Evolutionary conservation across 2,329 filamentous ascomycete species (phyloP).

Genomic region (Blastomyces parvus): DNA sequence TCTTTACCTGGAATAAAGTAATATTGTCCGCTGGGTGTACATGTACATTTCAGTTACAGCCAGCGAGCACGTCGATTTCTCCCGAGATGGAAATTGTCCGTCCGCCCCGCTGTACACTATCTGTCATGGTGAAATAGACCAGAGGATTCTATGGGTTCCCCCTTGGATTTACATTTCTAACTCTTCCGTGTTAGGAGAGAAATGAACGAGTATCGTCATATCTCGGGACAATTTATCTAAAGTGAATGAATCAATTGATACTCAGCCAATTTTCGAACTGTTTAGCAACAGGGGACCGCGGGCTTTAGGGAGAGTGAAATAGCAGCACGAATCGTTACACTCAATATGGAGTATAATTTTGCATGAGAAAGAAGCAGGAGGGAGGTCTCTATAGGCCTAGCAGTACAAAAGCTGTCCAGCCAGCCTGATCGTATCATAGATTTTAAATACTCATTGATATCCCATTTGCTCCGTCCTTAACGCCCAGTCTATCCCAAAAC

Average conservation of each 20-base stretch:
- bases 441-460: not conserved
- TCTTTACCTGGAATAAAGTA: not conserved
- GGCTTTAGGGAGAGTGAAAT: not conserved
- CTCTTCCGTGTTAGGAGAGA: not conserved
- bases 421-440: not conserved
- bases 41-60: not conserved
- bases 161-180: not conserved
- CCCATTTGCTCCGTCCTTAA: not conserved
- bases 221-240: not conserved
- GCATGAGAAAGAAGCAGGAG: not conserved
- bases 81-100: not conserved
- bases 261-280: conserved; percentile 18
- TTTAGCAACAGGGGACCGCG: not conserved
- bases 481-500: conserved; percentile 3
- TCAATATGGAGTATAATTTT: conserved; percentile 5
- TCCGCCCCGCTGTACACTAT: not conserved
- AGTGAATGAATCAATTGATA: conserved; percentile 16
- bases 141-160: not conserved
- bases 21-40: not conserved
- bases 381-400: not conserved
- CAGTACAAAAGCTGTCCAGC: not conserved
- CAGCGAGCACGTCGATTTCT: not conserved
- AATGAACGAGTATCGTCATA: not conserved
- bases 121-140: not conserved
- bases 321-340: conserved; percentile 10